Base-by-base conservation (phyloP, 345 rosid species). In the Hibiscus syriacus region DNA sequence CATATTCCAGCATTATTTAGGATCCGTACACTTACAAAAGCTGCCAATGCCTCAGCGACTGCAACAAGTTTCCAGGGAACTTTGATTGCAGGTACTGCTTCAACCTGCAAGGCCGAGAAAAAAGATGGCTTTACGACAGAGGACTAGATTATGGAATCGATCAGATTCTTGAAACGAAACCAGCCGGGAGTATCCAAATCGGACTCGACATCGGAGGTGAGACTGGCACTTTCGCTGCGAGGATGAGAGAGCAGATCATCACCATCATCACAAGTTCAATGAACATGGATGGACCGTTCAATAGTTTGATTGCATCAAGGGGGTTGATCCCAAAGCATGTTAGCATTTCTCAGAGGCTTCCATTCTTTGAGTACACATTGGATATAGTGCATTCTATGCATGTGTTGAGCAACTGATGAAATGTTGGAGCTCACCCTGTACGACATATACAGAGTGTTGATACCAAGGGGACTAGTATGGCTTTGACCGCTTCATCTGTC, bases 401-500 rank as follows among this genome's bases (percentile, higher is more conserved):
- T 39, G 64, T 84, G 26, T 69, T 80, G 19, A 75, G 83, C 69
- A 79, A 78, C 84, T 0, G 83, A 80, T 39, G 54, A 74, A 0
- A 71, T 82, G 76, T 79, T 81, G 23, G 85, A 86, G 73, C 80
- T 84, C 60, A 64, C 77, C 1, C 68, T 82, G 8, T 80, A 70
- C 22, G 92, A 86, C 1, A 65, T 82, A 0, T 75, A 81, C 74
- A 72, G 87, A 41, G 82, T 86, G 25, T 50, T 80, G 79, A 80
- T 87, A 79, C 85, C 85, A 0, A 83, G 85, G 1, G 91, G 85
- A 3, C 57, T 86, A 19, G 71, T 84, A 50, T 82, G 91, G 88
- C 73, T 86, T n/a, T 2, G 88, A 86, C 13, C 80, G 29, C 26
- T 79, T 86, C 85, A 81, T 80, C 79, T 86, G 85, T 71, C 9